Percentiles rank a stretch among this genome's conserved stretches.
These are phyloP conservation scores for Trichoderma sp. DNA, from an alignment of 2,329 filamentous ascomycete species.

Conservation along the genomic window DNA sequence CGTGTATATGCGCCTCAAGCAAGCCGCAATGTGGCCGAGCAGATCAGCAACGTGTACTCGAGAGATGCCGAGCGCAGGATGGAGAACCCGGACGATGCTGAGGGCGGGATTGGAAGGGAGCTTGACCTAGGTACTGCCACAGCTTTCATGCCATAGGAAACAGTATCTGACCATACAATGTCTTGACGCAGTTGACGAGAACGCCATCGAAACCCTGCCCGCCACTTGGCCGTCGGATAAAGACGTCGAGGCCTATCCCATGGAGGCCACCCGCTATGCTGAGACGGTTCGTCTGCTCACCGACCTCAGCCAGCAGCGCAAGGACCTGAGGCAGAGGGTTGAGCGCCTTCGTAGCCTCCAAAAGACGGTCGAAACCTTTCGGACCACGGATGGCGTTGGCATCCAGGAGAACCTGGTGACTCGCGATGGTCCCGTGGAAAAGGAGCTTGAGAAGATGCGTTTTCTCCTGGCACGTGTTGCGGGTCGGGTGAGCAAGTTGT, in stretches of 20 bases:
- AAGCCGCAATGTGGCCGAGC: conserved; percentile 68
- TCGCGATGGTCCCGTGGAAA: conserved; percentile 61
- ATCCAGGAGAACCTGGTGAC: conserved; percentile 67
- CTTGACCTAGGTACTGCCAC: conserved; percentile 42
- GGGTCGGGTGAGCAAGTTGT: conserved; percentile 46
- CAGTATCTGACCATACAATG: not conserved
- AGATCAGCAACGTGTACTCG: conserved; percentile 65
- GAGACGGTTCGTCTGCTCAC: conserved; percentile 49
- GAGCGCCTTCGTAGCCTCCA: conserved; percentile 49
- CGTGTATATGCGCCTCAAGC: conserved; percentile 66
- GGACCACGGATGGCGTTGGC: conserved; percentile 30
- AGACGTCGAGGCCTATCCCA: conserved; percentile 37
- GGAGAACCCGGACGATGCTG: conserved; percentile 36
- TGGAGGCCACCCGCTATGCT: conserved; percentile 50
- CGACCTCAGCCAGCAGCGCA: conserved; percentile 43
- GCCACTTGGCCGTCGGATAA: conserved; percentile 44
- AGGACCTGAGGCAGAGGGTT: conserved; percentile 38
- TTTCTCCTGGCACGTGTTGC: conserved; percentile 59
- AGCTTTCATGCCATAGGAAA: not conserved
- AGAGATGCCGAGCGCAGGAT: conserved; percentile 41
- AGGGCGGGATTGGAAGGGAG: conserved; percentile 36
- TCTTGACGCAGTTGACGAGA: conserved; percentile 35
- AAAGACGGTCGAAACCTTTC: conserved; percentile 45
- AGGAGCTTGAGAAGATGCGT: conserved; percentile 64
- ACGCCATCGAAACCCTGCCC: conserved; percentile 47